phyloP scores from a whole-genome alignment of 768 basidiomycete species.

The Kwoniella bestiolae region DNA sequence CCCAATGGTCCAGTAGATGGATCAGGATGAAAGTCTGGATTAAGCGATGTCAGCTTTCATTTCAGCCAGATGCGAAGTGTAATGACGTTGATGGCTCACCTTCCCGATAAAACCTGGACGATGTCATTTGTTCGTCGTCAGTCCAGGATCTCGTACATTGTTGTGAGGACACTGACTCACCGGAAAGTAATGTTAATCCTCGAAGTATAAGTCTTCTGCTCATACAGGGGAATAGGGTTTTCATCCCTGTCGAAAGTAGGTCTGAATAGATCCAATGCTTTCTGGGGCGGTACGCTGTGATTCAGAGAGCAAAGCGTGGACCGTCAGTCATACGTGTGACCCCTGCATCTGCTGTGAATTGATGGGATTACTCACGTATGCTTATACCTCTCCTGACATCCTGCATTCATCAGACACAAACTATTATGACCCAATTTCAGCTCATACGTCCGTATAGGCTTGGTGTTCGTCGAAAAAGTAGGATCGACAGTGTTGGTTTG shows the following conservation, averaged over 20 bases:
- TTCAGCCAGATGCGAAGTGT: background rate
- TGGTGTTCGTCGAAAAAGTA: slow-evolving; percentile 22
- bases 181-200: slow-evolving; percentile 58
- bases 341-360: too few species aligned
- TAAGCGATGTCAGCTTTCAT: slow-evolving; percentile 9
- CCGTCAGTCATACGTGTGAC: too few species aligned
- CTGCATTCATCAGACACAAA: slow-evolving; percentile 55
- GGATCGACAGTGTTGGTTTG: slow-evolving; percentile 44
- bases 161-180: slow-evolving; percentile 15
- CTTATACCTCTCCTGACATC: slow-evolving; percentile 57
- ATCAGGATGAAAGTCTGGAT: slow-evolving; percentile 52
- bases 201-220: slow-evolving; percentile 44
- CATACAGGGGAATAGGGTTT: slow-evolving; percentile 28
- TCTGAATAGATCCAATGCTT: slow-evolving; percentile 53
- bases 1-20: slow-evolving; percentile 28
- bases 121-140: too few species aligned
- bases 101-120: slow-evolving; percentile 31
- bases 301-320: too few species aligned
- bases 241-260: slow-evolving; percentile 41
- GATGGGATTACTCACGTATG: slow-evolving; percentile 45
- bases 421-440: slow-evolving; percentile 54
- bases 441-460: slow-evolving; percentile 54
- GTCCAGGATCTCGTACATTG: background rate
- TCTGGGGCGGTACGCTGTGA: slow-evolving; percentile 49
- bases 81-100: slow-evolving; percentile 3